Percentiles rank a stretch among this genome's conserved stretches.
Evolutionary conservation across 2,329 filamentous ascomycete genomes (phyloP).

Genomic region (Dactylellina sp.): DNA sequence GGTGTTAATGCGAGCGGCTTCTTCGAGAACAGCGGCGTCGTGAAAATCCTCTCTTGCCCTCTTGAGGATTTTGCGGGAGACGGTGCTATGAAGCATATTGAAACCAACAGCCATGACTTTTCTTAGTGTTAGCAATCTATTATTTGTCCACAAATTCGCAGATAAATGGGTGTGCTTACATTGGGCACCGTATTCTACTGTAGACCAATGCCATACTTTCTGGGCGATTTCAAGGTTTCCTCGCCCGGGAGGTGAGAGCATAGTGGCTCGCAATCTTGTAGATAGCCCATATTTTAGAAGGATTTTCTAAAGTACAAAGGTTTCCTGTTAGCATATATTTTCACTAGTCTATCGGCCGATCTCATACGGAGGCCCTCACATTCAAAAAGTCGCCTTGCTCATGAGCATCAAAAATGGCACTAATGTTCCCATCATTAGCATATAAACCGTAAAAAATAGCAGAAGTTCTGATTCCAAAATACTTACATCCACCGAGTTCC

Average conservation of each 20-base stretch:
- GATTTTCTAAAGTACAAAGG: conserved; percentile 33
- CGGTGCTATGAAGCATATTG: conserved; percentile 67
- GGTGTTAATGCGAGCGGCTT: conserved; percentile 36
- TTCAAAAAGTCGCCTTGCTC: conserved; percentile 54
- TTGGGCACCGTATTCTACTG: conserved; percentile 68
- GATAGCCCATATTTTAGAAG: conserved; percentile 45
- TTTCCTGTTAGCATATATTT: conserved; percentile 6
- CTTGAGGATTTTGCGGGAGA: conserved; percentile 55
- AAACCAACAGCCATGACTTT: conserved; percentile 68
- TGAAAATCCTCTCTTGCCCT: conserved; percentile 46
- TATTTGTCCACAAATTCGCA: background rate
- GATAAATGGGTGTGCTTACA: conserved; percentile 62
- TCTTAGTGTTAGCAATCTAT: conserved; percentile 50
- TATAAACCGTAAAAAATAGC: background rate
- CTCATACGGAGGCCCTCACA: too few relatives aligned
- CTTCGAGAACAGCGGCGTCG: conserved; percentile 49
- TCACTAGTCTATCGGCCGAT: too few relatives aligned
- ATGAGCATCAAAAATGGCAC: conserved; percentile 54
- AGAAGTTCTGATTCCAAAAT: background rate
- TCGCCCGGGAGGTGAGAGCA: conserved; percentile 46
- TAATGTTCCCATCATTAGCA: conserved; percentile 8
- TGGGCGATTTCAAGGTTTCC: conserved; percentile 64
- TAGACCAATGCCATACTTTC: conserved; percentile 69
- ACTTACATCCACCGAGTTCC: conserved; percentile 55
- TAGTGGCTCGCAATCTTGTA: conserved; percentile 51